Conservation (phyloP, 768 basidiomycete species). For the Terana coerulea region DNA sequence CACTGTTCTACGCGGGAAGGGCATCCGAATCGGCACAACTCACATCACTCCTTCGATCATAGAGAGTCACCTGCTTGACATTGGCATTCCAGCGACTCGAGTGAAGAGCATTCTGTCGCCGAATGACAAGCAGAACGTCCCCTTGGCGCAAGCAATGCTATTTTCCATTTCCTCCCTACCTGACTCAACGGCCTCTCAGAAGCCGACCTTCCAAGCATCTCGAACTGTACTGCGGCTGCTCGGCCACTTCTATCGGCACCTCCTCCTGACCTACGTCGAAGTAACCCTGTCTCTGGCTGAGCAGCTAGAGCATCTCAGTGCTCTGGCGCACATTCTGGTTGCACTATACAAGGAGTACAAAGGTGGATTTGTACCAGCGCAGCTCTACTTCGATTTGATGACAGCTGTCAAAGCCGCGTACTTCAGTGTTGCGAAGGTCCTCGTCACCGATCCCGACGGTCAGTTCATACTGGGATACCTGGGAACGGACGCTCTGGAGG, state of each 20-base stretch:
- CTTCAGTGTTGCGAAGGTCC: background rate
- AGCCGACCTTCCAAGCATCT: background rate
- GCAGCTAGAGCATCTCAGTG: background rate
- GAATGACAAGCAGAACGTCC: background rate
- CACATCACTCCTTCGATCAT: background rate
- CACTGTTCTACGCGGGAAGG: background rate
- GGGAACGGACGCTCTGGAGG: background rate
- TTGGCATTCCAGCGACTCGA: background rate
- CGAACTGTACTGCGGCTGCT: background rate
- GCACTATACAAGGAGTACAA: background rate
- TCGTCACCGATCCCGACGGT: background rate
- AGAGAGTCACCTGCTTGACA: background rate
- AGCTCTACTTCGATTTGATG: background rate
- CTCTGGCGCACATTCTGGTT: background rate
- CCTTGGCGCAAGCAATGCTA: background rate
- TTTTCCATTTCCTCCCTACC: background rate
- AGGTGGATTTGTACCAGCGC: background rate
- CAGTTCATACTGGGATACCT: background rate
- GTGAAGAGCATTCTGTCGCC: background rate
- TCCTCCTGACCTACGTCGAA: background rate
- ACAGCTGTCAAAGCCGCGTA: background rate
- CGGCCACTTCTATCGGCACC: background rate
- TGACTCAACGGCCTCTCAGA: background rate
- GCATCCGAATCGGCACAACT: background rate
- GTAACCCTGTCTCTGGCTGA: background rate